Evolutionary conservation across 495 filamentous ascomycete species (phyloP).

Genomic region (Friedmanniomyces simplex): DNA sequence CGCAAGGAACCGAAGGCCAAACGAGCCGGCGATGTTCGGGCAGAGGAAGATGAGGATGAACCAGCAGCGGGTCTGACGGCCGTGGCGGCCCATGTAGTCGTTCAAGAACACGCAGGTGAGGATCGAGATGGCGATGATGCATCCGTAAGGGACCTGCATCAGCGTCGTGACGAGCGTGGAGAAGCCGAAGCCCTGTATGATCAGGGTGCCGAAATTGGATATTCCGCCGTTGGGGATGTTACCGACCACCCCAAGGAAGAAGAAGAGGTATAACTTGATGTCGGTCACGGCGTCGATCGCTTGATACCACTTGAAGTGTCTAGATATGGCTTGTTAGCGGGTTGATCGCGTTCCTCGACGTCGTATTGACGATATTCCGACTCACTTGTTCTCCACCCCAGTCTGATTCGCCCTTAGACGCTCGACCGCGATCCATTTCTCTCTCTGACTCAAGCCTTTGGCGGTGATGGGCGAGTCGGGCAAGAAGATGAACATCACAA

Average conservation of each 20-base stretch:
- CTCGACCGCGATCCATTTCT: constrained; percentile 19
- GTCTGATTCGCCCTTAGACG: constrained; percentile 20
- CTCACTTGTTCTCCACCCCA: constrained; percentile 21
- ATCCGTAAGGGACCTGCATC: constrained; percentile 41
- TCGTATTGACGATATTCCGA: neutral
- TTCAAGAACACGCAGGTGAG: constrained; percentile 48
- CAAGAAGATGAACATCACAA: constrained; percentile 29
- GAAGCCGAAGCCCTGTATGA: constrained; percentile 54
- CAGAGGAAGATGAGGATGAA: constrained; percentile 43
- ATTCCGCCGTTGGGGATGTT: constrained; percentile 47
- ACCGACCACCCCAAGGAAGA: constrained; percentile 47
- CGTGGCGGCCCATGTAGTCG: constrained; percentile 34
- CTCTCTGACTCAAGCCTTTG: constrained; percentile 10
- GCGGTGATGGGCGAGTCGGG: constrained; percentile 22
- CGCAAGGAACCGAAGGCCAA: constrained; percentile 45
- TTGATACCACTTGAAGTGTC: constrained; percentile 45
- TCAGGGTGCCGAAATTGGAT: constrained; percentile 50
- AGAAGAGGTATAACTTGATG: constrained; percentile 49
- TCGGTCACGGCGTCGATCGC: constrained; percentile 48
- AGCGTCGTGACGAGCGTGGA: constrained; percentile 41
- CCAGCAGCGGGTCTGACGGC: constrained; percentile 42
- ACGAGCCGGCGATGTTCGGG: constrained; percentile 46
- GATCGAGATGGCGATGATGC: constrained; percentile 48
- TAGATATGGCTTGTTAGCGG: neutral
- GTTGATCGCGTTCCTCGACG: neutral